A percentile compares a stretch with the other conserved stretches of the same genome.
These are phyloP conservation scores for Salix dunnii DNA, from an alignment of 345 rosid species.

Conservation along the genomic window DNA sequence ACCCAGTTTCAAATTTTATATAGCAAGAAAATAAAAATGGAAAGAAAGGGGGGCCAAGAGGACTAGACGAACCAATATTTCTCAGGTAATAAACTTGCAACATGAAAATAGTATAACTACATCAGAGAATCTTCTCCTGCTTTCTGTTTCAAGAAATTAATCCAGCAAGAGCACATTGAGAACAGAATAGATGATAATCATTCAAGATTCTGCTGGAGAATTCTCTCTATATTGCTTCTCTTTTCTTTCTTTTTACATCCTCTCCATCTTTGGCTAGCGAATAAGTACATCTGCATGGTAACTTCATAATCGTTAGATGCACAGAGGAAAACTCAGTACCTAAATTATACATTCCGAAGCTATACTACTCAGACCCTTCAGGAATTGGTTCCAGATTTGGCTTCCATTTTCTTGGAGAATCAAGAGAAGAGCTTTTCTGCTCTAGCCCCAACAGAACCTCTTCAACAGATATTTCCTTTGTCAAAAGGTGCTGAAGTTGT, in stretches of 20 bases:
- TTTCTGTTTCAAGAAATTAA: not conserved
- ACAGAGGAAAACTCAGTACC: not conserved
- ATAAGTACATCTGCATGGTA: not conserved
- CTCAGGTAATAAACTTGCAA: not conserved
- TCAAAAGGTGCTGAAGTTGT: slow-evolving; percentile 30
- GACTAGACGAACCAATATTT: not conserved
- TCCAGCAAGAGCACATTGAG: not conserved
- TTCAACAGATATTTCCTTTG: slow-evolving; percentile 22
- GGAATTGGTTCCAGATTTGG: slow-evolving; percentile 46
- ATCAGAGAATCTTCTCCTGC: not conserved
- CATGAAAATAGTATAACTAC: not conserved
- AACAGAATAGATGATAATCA: not conserved
- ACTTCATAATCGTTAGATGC: not conserved
- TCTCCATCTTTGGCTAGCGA: not conserved
- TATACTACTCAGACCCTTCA: slow-evolving; percentile 35
- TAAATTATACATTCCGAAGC: not conserved
- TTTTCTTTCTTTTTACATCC: not conserved
- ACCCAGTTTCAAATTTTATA: not conserved
- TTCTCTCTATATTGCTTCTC: not conserved
- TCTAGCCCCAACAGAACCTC: slow-evolving; percentile 19
- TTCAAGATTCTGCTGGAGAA: not conserved
- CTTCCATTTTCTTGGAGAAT: slow-evolving; percentile 36
- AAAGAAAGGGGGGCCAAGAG: not conserved
- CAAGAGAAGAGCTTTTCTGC: slow-evolving; percentile 6
- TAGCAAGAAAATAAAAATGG: not conserved